Conservation (phyloP, 805 yeast species). For the Sporopachydermia lactativora region DNA sequence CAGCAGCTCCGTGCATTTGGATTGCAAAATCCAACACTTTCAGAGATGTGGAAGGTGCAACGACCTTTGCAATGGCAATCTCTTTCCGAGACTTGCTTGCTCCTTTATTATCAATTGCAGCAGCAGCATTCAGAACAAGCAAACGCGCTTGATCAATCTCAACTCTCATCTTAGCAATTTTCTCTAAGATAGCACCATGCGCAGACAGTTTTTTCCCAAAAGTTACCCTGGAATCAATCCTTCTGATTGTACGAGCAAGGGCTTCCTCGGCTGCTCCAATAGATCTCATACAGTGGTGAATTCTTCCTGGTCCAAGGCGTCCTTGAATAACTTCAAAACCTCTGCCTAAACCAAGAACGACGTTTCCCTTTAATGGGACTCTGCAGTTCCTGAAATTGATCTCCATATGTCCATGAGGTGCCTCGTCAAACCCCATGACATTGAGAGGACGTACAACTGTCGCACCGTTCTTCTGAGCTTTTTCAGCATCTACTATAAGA, state of each 20-base stretch:
- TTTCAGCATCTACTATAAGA: conserved; percentile 36
- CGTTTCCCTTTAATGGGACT: conserved; percentile 30
- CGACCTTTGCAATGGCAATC: conserved; percentile 50
- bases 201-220: conserved; percentile 36
- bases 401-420: conserved; percentile 63
- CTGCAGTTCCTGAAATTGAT: conserved; percentile 35
- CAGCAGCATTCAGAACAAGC: conserved; percentile 46
- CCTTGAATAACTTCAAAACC: conserved; percentile 54
- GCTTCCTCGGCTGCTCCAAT: conserved; percentile 50
- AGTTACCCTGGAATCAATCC: conserved; percentile 31
- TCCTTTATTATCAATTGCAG: conserved; percentile 36
- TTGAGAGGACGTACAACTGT: conserved; percentile 33
- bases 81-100: conserved; percentile 42
- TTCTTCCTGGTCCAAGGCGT: conserved; percentile 55
- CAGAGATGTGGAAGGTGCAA: conserved; percentile 40
- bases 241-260: conserved; percentile 28
- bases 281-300: conserved; percentile 56
- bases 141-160: conserved; percentile 39
- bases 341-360: conserved; percentile 34
- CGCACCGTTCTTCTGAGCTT: conserved; percentile 37
- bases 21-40: conserved; percentile 46
- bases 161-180: conserved; percentile 38
- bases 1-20: conserved; percentile 53
- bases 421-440: conserved; percentile 51
- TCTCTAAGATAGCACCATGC: conserved; percentile 34